Evolutionary conservation across 306 rosid genomes (phyloP).

Genomic region (apple (Malus domestica)): ASM211411v1 NC_041794.1:28278001-28278500

Average conservation of each 20-base stretch:
- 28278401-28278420: not conserved
- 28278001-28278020: not conserved
- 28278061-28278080: constrained; percentile 7
- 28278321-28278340: too few relatives aligned
- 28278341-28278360: too few relatives aligned
- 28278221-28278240: too few relatives aligned
- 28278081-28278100: constrained; percentile 5
- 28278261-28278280: too few relatives aligned
- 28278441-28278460: not conserved
- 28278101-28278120: not conserved
- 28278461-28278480: not conserved
- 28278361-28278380: not conserved
- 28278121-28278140: constrained; percentile 3
- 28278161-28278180: not conserved
- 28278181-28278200: too few relatives aligned
- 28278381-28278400: not conserved
- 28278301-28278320: too few relatives aligned
- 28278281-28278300: too few relatives aligned
- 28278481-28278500: not conserved
- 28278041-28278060: constrained; percentile 28
- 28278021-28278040: constrained; percentile 24
- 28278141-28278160: not conserved
- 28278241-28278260: too few relatives aligned
- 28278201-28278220: too few relatives aligned
- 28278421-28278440: not conserved